Conservation (phyloP, 169 alveolate genomes). For the Amoebophrya sp. region DNA sequence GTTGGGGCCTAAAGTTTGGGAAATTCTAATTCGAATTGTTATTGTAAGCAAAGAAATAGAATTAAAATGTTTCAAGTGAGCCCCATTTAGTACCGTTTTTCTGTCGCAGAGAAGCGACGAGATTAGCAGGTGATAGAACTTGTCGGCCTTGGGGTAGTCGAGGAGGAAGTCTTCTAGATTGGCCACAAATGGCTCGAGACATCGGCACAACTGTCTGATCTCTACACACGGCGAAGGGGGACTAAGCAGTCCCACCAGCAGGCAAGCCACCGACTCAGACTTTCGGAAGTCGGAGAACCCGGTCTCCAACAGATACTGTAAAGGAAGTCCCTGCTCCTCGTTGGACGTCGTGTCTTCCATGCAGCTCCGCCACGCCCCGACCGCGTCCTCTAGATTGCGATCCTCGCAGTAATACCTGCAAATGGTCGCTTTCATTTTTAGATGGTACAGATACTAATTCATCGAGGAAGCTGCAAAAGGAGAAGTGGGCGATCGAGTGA, state of each 20-base stretch:
- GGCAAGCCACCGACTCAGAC: neutral
- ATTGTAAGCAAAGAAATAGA: neutral
- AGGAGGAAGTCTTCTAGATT: neutral
- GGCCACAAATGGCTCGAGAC: neutral
- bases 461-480: too few relatives aligned
- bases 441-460: too few relatives aligned
- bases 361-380: neutral
- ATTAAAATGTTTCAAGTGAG: too few relatives aligned
- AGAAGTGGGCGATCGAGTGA: too few relatives aligned
- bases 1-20: too few relatives aligned
- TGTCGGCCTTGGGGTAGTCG: conserved; percentile 31
- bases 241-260: conserved; percentile 21
- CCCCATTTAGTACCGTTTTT: neutral
- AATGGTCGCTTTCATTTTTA: too few relatives aligned
- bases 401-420: conserved; percentile 8
- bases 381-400: neutral
- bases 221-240: neutral
- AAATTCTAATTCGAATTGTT: neutral
- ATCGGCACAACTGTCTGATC: neutral
- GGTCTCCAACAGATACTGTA: neutral
- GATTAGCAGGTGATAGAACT: conserved; percentile 24
- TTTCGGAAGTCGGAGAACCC: conserved; percentile 17
- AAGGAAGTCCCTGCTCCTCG: conserved; percentile 25
- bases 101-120: neutral
- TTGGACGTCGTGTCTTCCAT: neutral